Conservation (phyloP, 2,329 filamentous ascomycete species). For the Aphanocladium album region DNA sequence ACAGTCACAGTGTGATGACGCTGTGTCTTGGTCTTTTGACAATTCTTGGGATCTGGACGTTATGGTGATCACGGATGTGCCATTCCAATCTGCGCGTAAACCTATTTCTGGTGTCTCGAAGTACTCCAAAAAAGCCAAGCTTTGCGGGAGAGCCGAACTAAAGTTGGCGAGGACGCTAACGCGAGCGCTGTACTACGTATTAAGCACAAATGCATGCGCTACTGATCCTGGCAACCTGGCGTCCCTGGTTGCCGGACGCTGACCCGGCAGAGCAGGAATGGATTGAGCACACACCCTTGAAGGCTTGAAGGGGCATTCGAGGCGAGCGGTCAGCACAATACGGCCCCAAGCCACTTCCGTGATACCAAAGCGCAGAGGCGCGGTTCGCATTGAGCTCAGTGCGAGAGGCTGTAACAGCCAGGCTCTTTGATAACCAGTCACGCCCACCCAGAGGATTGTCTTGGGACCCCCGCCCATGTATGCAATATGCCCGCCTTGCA, state of each 20-base stretch:
- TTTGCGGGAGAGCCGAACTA: not conserved
- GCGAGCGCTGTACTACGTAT: not conserved
- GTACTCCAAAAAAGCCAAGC: not conserved
- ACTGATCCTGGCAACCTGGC: not conserved
- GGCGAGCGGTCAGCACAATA: not conserved
- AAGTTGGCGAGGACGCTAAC: conserved; percentile 3
- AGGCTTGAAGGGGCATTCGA: not conserved
- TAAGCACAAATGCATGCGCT: not conserved
- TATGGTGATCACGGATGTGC: not conserved
- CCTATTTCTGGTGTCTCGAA: not conserved
- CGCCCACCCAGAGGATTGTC: not conserved
- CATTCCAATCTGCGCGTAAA: not conserved
- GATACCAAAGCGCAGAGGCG: not conserved
- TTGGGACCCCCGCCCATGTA: not conserved
- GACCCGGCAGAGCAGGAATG: not conserved
- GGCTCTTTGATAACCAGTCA: not conserved
- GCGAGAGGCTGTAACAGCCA: not conserved
- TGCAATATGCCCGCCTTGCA: not conserved
- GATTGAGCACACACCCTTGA: not conserved
- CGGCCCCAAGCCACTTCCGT: not conserved
- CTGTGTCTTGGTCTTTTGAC: not conserved
- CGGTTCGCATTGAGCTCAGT: not conserved
- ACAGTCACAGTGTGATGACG: not conserved
- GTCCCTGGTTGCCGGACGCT: not conserved
- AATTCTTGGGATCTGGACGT: not conserved